These are phyloP conservation scores for Dryas drummondii DNA, from an alignment of 306 rosid species.

Conservation along the genomic window DNA sequence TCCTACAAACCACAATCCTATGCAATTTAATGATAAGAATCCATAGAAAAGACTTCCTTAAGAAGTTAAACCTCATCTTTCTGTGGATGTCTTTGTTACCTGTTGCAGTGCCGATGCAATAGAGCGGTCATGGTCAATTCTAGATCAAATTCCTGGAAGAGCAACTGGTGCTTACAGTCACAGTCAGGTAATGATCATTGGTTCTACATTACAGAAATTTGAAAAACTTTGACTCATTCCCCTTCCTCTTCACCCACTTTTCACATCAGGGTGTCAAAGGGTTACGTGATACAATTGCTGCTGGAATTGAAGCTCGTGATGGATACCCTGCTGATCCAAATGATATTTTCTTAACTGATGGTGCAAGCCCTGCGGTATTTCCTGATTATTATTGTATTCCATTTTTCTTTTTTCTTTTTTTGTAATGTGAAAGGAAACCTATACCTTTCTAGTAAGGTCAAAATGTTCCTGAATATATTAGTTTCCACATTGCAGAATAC, in stretches of 20 bases:
- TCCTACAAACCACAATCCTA: neutral
- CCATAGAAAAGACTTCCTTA: neutral
- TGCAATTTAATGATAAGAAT: neutral
- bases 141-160: slow-evolving; percentile 88
- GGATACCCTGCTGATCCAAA: slow-evolving; percentile 75
- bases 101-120: slow-evolving; percentile 69
- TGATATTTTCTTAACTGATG: slow-evolving; percentile 86
- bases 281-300: slow-evolving; percentile 77
- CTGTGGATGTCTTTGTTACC: slow-evolving; percentile 14
- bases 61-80: neutral
- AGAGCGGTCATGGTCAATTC: slow-evolving; percentile 72
- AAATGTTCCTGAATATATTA: neutral
- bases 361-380: slow-evolving; percentile 88
- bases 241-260: slow-evolving; percentile 17
- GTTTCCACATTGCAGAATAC: neutral
- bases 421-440: too few species aligned
- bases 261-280: slow-evolving; percentile 73
- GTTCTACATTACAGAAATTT: slow-evolving; percentile 4
- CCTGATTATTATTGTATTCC: neutral
- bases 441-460: neutral
- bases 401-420: neutral
- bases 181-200: slow-evolving; percentile 61
- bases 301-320: slow-evolving; percentile 84
- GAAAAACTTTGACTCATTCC: slow-evolving; percentile 11
- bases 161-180: slow-evolving; percentile 97